Conservation (phyloP, 169 alveolate species). For the Plasmodium vivax region DNA sequence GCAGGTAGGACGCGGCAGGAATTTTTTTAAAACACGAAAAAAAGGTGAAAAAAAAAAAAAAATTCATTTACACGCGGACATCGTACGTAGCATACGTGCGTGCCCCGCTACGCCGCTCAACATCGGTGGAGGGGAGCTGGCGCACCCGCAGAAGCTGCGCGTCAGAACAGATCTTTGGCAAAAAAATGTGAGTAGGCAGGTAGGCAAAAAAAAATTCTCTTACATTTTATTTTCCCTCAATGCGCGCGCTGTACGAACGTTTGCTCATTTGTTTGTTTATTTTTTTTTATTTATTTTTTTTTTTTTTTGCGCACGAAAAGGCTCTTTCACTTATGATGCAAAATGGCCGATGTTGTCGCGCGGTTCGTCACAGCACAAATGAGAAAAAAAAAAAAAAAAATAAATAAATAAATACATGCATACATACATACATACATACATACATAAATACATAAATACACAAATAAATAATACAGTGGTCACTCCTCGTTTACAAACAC, state of each 20-base stretch:
- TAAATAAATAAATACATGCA: too few relatives aligned
- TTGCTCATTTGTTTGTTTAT: background rate
- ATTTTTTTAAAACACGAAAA: background rate
- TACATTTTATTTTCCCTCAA: background rate
- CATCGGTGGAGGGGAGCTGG: background rate
- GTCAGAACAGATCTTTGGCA: background rate
- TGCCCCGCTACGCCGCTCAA: background rate
- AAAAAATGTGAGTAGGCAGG: background rate
- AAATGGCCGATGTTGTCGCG: background rate
- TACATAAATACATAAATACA: too few relatives aligned
- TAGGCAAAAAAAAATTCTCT: background rate
- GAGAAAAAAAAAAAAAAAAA: background rate
- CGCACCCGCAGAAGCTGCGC: background rate
- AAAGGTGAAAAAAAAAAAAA: constrained; percentile 17
- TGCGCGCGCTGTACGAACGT: background rate
- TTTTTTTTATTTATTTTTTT: too few relatives aligned
- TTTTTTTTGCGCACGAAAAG: background rate
- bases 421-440: too few relatives aligned
- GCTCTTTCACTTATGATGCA: background rate
- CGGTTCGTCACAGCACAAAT: background rate
- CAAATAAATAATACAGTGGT: background rate
- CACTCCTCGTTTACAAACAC: background rate
- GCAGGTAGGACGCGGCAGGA: background rate
- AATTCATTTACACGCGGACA: background rate
- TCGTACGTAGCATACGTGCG: background rate